Percentiles rank a stretch among this genome's conserved stretches.
Conservation (phyloP, 495 filamentous ascomycete genomes). For the Penicillium paradoxum region DNA sequence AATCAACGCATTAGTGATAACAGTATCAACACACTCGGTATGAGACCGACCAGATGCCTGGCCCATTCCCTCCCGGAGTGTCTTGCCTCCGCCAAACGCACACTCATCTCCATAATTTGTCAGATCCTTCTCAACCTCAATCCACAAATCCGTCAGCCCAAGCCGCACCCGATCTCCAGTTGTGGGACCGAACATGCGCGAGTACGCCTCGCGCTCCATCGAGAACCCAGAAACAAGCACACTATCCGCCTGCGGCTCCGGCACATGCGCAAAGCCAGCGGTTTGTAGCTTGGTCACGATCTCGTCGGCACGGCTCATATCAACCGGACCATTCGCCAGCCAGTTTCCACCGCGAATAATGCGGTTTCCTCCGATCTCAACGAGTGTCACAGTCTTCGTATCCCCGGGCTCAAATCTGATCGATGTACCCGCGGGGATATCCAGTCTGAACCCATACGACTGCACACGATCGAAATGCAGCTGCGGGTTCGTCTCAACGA, state of each 20-base stretch:
- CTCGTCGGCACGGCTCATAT: slow-evolving; percentile 53
- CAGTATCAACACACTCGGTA: slow-evolving; percentile 70
- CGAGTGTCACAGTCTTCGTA: slow-evolving; percentile 84
- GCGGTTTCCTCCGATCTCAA: slow-evolving; percentile 80
- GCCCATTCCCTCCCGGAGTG: slow-evolving; percentile 92
- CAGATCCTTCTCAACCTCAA: slow-evolving; percentile 84
- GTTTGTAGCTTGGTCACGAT: slow-evolving; percentile 61
- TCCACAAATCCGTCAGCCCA: slow-evolving; percentile 84
- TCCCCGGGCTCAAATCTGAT: slow-evolving; percentile 95
- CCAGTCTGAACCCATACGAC: slow-evolving; percentile 80
- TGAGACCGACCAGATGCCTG: slow-evolving; percentile 75
- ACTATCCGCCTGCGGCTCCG: slow-evolving; percentile 55
- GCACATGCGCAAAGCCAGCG: slow-evolving; percentile 72
- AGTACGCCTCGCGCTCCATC: slow-evolving; percentile 75
- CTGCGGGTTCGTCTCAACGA: slow-evolving; percentile 88
- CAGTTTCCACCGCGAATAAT: slow-evolving; percentile 83
- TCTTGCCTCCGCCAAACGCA: slow-evolving; percentile 94
- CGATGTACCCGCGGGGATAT: slow-evolving; percentile 88
- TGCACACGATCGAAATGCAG: slow-evolving; percentile 85
- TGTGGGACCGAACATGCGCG: slow-evolving; percentile 89
- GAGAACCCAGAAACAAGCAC: slow-evolving; percentile 53
- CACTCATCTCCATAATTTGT: slow-evolving; percentile 91
- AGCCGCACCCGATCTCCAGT: slow-evolving; percentile 78
- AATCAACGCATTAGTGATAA: slow-evolving; percentile 89
- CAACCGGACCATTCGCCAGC: slow-evolving; percentile 68